Evolutionary conservation across 208 protist genomes (phyloP).

Genomic region (Trypanosoma avium): DNA sequence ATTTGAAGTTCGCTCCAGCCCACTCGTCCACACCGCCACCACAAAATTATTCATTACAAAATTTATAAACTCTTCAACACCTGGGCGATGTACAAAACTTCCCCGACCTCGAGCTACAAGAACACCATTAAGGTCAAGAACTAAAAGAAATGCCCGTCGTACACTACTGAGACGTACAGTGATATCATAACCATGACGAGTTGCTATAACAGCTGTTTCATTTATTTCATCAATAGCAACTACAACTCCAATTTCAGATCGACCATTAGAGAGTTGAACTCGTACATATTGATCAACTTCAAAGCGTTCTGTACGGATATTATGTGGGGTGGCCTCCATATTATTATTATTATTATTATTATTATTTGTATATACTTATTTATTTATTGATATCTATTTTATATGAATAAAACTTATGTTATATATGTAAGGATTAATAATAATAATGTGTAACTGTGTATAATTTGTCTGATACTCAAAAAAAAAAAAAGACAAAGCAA

Average conservation of each 20-base stretch:
- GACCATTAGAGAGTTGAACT: constrained; percentile 56
- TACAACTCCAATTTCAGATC: constrained; percentile 82
- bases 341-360: too few relatives aligned
- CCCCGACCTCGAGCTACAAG: constrained; percentile 74
- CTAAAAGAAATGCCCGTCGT: constrained; percentile 77
- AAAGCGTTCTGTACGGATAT: constrained; percentile 49
- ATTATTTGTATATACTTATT: too few relatives aligned
- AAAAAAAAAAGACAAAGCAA: too few relatives aligned
- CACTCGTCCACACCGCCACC: constrained; percentile 90
- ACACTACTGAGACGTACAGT: constrained; percentile 54
- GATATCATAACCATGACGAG: constrained; percentile 83
- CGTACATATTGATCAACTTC: constrained; percentile 85
- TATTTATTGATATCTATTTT: too few relatives aligned
- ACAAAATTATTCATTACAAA: constrained; percentile 89
- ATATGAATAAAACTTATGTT: too few relatives aligned
- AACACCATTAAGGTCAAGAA: constrained; percentile 90
- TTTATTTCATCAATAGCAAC: constrained; percentile 50
- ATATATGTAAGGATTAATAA: too few relatives aligned
- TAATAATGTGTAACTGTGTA: too few relatives aligned
- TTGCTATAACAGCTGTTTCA: constrained; percentile 60
- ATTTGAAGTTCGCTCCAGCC: constrained; percentile 77
- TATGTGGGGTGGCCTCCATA: constrained; percentile 7
- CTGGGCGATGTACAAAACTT: constrained; percentile 68
- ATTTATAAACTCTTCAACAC: constrained; percentile 74
- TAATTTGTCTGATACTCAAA: too few relatives aligned